These are phyloP conservation scores for Rhazya stricta DNA, from an alignment of 257 asterid species.

Conservation along the genomic window DNA sequence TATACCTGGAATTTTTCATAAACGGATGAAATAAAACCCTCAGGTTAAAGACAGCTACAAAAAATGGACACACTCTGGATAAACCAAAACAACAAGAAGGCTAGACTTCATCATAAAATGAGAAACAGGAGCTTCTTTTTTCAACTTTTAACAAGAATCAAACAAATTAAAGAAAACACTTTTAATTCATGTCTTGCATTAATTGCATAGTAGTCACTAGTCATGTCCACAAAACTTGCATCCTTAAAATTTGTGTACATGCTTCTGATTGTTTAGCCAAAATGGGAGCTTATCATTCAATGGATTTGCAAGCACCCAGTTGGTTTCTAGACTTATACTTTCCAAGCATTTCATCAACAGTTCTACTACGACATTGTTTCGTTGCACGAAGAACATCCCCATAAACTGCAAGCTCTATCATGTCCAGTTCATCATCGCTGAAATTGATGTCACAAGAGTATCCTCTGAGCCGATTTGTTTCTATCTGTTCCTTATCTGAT, in stretches of 20 bases:
- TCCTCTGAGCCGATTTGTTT: constrained; percentile 46
- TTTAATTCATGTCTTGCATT: not conserved
- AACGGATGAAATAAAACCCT: constrained; percentile 2
- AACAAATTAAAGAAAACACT: not conserved
- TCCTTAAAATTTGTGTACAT: too few relatives aligned
- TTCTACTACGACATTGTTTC: constrained; percentile 75
- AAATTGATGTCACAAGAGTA: constrained; percentile 65
- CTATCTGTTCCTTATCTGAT: constrained; percentile 46
- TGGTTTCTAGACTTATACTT: constrained; percentile 54
- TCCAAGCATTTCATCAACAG: constrained; percentile 81
- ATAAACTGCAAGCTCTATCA: constrained; percentile 79
- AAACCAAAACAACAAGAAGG: not conserved
- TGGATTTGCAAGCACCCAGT: constrained; percentile 62
- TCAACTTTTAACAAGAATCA: not conserved
- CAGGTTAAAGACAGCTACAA: constrained; percentile 5
- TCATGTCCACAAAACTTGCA: not conserved
- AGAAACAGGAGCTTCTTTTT: not conserved
- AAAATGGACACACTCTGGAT: not conserved
- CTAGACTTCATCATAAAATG: not conserved
- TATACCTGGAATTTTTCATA: constrained; percentile 57
- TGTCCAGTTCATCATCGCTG: constrained; percentile 70
- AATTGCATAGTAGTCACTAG: not conserved
- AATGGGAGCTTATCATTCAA: not conserved
- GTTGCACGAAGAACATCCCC: constrained; percentile 76
- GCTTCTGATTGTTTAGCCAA: not conserved